Percentiles rank a stretch among this genome's conserved stretches.
Conservation (phyloP, 2,329 filamentous ascomycete genomes). For the Emergomyces orientalis region DNA sequence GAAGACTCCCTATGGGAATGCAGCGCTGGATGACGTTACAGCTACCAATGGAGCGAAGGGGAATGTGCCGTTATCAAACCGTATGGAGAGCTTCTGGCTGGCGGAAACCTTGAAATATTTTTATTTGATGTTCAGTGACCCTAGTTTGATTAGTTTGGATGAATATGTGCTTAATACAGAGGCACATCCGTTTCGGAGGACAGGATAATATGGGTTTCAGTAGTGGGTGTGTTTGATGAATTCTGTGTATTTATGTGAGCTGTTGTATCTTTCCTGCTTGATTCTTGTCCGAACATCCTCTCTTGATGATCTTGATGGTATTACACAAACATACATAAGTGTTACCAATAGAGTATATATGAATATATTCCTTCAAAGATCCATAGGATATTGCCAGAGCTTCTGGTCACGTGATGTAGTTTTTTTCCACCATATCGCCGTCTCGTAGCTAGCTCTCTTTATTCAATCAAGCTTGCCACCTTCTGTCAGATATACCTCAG, state of each 20-base stretch:
- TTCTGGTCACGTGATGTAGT: too few relatives aligned
- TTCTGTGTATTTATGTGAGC: background rate
- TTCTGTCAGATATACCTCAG: background rate
- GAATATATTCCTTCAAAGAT: background rate
- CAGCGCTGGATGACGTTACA: conserved; percentile 33
- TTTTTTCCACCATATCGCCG: too few relatives aligned
- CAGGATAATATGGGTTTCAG: background rate
- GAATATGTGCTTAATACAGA: conserved; percentile 56
- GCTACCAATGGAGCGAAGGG: background rate
- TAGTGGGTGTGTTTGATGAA: background rate
- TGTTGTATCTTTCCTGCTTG: background rate
- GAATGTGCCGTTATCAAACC: conserved; percentile 35
- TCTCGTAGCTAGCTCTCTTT: too few relatives aligned
- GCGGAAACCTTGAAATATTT: conserved; percentile 91
- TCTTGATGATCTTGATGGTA: background rate
- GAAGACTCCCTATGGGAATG: conserved; percentile 56
- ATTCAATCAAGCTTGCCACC: too few relatives aligned
- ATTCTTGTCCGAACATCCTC: background rate
- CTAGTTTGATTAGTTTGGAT: conserved; percentile 55
- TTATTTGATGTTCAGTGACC: conserved; percentile 67
- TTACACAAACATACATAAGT: background rate
- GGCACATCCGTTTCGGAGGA: conserved; percentile 42
- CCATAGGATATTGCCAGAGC: too few relatives aligned
- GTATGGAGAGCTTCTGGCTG: conserved; percentile 85
- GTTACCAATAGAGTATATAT: background rate